These are phyloP conservation scores for Podila horticola DNA, from an alignment of 192 early-diverging fungal genomes.

Conservation along the genomic window DNA sequence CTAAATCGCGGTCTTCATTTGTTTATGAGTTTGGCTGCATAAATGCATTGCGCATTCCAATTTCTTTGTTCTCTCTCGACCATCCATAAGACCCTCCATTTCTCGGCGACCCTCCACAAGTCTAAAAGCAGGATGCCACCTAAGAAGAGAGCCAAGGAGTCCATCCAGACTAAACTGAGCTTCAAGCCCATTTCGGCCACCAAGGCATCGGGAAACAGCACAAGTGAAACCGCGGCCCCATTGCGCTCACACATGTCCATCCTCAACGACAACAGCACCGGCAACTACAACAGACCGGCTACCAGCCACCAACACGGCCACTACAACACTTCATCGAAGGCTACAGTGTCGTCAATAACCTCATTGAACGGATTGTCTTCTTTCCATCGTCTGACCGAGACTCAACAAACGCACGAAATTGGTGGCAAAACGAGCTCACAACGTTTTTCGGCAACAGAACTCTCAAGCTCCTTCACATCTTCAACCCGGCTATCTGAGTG, in stretches of 20 bases:
- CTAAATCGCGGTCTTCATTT: no score
- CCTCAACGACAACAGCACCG: constrained; percentile 5
- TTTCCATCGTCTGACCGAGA: no score
- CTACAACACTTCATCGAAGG: background rate
- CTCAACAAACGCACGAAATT: constrained; percentile 6
- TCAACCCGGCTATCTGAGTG: no score
- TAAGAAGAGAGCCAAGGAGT: constrained; percentile 27
- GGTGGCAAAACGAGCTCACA: constrained; percentile 23
- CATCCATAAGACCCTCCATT: no score
- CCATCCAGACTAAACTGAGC: constrained; percentile 40
- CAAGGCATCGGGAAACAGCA: background rate
- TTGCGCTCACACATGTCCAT: constrained; percentile 22
- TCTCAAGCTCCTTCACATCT: no score
- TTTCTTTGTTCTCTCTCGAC: background rate
- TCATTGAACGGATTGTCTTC: background rate
- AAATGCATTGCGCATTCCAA: background rate
- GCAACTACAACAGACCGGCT: background rate
- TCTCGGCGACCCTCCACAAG: background rate
- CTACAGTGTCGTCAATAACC: background rate
- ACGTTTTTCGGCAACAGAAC: no score
- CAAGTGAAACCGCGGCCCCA: constrained; percentile 9
- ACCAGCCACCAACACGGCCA: background rate
- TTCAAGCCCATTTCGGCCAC: constrained; percentile 29
- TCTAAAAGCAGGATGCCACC: constrained; percentile 23
- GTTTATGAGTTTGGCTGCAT: no score